Evolutionary conservation across 2,329 filamentous ascomycete species (phyloP), one percentile per base, ranked within the genome.

Genomic region (Claviceps sp.): DNA sequence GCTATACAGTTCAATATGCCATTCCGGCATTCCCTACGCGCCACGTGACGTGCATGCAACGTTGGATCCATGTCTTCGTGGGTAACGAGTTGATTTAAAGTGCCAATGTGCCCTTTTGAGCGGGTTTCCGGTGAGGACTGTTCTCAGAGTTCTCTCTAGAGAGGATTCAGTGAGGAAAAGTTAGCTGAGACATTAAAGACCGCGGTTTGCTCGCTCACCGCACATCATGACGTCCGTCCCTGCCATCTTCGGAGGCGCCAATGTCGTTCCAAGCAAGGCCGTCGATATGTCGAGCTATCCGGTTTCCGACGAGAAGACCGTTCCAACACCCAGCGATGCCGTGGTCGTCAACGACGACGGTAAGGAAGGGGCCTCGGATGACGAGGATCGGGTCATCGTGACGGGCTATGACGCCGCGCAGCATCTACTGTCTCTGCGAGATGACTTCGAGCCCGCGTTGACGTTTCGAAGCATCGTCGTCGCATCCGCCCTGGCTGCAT

Each of bases 401-500:
- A 77, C 73, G 0, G 77, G 75, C 49, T 62, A 68, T 7, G 77
- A 79, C 58, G 77, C 74, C 0, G 67, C 76, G 4, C 51, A 54
- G 0, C 67, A 78, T 49, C 59, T 80, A 20, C 60, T 80, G 2
- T 67, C 77, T 0, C 53, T 78, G 50, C 68, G 77, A 5, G 77
- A 80, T 56, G 77, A 80, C 51, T 59, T 62, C 17, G 73, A 80
- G 26, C 60, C 62, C 1, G 64, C 74, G 2, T 57, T 80, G 55
- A 80, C 75, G 0, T 76, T 80, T 53, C 74, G 77, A 40, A 71
- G 73, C 50, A 53, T 80, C 4, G 57, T 79, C 39, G 55, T 80
- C 47, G 73, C 75, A 1, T 73, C 73, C 0, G 55, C 60, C 2
- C 67, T 80, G 4, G 68, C 75, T 0, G 70, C 68, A 11, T 79